Evolutionary conservation across 2,329 filamentous ascomycete genomes (phyloP).

Genomic region (Didymella keratinophila): DNA sequence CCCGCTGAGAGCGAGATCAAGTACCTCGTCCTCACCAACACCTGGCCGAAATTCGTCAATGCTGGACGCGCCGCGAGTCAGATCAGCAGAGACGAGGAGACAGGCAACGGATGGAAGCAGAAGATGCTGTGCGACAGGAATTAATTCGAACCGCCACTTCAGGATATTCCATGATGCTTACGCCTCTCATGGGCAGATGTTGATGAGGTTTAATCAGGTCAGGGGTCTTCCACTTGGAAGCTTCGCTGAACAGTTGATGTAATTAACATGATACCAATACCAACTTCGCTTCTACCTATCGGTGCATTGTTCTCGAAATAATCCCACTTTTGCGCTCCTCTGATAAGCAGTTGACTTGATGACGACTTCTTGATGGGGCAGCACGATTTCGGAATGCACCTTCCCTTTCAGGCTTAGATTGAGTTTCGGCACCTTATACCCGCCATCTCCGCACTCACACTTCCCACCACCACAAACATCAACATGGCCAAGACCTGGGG

Average conservation of each 20-base stretch:
- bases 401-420: conserved; percentile 15
- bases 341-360: conserved; percentile 4
- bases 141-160: neutral
- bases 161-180: neutral
- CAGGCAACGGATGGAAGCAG: conserved; percentile 21
- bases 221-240: neutral
- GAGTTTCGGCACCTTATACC: conserved; percentile 34
- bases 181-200: neutral
- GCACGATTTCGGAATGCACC: conserved; percentile 38
- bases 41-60: conserved; percentile 49
- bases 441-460: conserved; percentile 6
- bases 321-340: neutral
- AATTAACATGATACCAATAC: conserved; percentile 18
- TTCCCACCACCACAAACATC: conserved; percentile 15
- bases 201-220: neutral
- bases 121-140: conserved; percentile 20
- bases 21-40: conserved; percentile 48
- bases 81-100: conserved; percentile 28
- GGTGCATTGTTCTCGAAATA: neutral
- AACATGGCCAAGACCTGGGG: conserved; percentile 30
- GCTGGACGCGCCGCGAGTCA: conserved; percentile 32
- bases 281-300: neutral
- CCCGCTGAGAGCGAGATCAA: conserved; percentile 46
- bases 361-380: conserved; percentile 13
- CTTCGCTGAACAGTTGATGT: conserved; percentile 5